Evolutionary conservation across 2,329 filamentous ascomycete genomes (phyloP).

Genomic region (Colletotrichum karsti): DNA sequence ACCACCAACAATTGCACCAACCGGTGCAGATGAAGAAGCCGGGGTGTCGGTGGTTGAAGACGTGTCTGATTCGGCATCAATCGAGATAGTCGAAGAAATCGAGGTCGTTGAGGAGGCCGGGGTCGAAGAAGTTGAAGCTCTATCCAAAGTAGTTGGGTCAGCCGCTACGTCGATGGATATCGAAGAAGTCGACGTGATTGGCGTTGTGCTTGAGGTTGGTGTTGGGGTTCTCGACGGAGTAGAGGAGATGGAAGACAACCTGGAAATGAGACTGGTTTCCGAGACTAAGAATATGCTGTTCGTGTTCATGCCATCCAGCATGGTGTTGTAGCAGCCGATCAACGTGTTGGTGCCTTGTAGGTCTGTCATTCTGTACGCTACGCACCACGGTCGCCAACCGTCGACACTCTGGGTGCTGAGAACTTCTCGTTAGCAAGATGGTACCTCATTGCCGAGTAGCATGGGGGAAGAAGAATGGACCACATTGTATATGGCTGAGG

Average conservation of each 20-base stretch:
- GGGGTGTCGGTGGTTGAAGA: background rate
- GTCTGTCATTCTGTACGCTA: background rate
- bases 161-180: no score
- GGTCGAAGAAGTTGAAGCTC: no score
- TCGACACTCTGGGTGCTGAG: background rate
- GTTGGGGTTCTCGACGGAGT: background rate
- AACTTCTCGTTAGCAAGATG: background rate
- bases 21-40: background rate
- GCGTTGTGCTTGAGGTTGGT: no score
- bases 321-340: background rate
- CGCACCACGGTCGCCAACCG: background rate
- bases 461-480: background rate
- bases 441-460: no score
- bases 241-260: background rate
- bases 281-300: background rate
- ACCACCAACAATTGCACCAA: constrained; percentile 45
- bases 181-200: no score
- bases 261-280: background rate
- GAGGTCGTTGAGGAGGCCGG: background rate
- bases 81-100: background rate
- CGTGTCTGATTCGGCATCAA: background rate
- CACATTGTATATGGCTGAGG: no score
- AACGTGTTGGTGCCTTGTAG: background rate
- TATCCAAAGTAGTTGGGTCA: no score
- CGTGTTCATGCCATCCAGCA: background rate